Evolutionary conservation across 495 filamentous ascomycete species (phyloP), one percentile per base, ranked within the genome.

Genomic region (Podospora appendiculata): DNA sequence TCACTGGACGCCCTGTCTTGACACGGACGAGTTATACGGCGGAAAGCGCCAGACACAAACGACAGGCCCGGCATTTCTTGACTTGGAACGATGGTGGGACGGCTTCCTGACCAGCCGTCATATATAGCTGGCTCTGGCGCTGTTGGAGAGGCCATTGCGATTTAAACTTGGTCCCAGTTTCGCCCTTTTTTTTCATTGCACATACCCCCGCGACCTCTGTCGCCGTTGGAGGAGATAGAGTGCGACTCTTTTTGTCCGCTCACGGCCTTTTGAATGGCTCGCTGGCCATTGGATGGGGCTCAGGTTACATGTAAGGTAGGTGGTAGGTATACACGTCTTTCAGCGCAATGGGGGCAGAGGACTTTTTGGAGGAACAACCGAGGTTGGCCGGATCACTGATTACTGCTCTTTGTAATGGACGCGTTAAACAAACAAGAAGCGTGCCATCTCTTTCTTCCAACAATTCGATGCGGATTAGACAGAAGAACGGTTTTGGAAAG

Each of bases 151-250:
- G 2, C 25, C 25, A 25, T 25, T 25, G 25, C 25, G 25, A 25
- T 25, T 25, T 25, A 25, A 25, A 25, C 25, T 5, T 25, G 25
- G 25, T 25, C 25, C 25, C 44, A 34, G 52, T 55, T 45, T 38
- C 44, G 41, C 51, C 49, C 13, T 50, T 46, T 55, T 50, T 35
- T 55, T 55, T 58, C 47, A 41, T 45, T 54, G 52, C 56, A 58
- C 56, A 58, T 59, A 59, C 57, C 57, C 57, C 56, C 53, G 49
- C 54, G 54, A 32, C 57, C 46, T 11, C 47, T 43, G 46, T 41
- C 46, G 48, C 53, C 44, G 47, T 52, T 51, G 51, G 32, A 45
- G 41, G 47, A 50, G 17, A 39, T 48, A 48, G 45, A 25, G 32
- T 13, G 17, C 9, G 33, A 45, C 38, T 16, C 11, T 19, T 38